Percentiles rank a stretch among this genome's conserved stretches.
Conservation (phyloP, 768 basidiomycete genomes). For the Rhizopogon vinicolor region DNA sequence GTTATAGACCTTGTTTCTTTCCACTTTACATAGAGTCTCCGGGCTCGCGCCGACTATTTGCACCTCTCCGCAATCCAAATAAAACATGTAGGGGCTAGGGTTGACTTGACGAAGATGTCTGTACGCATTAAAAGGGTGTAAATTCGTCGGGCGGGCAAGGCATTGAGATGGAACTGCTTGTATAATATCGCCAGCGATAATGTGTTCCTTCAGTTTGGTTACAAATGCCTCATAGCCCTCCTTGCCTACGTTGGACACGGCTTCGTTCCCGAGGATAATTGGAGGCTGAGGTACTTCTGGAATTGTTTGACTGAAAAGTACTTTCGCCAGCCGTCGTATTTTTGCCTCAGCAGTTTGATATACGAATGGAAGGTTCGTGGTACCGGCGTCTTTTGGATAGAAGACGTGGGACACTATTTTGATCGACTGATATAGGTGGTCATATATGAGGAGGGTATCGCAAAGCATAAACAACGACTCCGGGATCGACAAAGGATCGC, state of each 20-base stretch:
- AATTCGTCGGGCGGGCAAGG: slow-evolving; percentile 72
- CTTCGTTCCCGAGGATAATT: slow-evolving; percentile 57
- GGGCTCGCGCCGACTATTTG: slow-evolving; percentile 98
- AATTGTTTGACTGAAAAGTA: slow-evolving; percentile 45
- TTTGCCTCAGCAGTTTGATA: slow-evolving; percentile 86
- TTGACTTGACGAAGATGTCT: slow-evolving; percentile 91
- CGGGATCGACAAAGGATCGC: slow-evolving; percentile 83
- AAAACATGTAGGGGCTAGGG: slow-evolving; percentile 99
- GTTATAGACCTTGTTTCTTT: slow-evolving; percentile 87
- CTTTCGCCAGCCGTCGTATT: slow-evolving; percentile 74
- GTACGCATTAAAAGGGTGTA: slow-evolving; percentile 98
- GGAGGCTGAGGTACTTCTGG: slow-evolving; percentile 68
- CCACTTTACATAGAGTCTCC: slow-evolving; percentile 95
- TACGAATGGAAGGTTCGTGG: slow-evolving; percentile 72
- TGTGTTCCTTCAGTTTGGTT: slow-evolving; percentile 88
- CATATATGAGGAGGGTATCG: slow-evolving; percentile 93
- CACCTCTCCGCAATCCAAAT: slow-evolving; percentile 87
- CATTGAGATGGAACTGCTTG: slow-evolving; percentile 98
- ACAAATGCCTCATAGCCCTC: slow-evolving; percentile 90
- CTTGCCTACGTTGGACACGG: slow-evolving; percentile 89
- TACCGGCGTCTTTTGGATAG: slow-evolving; percentile 63
- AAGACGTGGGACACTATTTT: slow-evolving; percentile 97
- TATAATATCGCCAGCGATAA: slow-evolving; percentile 95
- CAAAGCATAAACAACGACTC: slow-evolving; percentile 97
- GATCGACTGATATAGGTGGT: slow-evolving; percentile 92